Percentiles rank a stretch among this genome's conserved stretches.
phyloP scores from a whole-genome alignment of 148 eudicot genomes.

The Rheum nobile region DNA sequence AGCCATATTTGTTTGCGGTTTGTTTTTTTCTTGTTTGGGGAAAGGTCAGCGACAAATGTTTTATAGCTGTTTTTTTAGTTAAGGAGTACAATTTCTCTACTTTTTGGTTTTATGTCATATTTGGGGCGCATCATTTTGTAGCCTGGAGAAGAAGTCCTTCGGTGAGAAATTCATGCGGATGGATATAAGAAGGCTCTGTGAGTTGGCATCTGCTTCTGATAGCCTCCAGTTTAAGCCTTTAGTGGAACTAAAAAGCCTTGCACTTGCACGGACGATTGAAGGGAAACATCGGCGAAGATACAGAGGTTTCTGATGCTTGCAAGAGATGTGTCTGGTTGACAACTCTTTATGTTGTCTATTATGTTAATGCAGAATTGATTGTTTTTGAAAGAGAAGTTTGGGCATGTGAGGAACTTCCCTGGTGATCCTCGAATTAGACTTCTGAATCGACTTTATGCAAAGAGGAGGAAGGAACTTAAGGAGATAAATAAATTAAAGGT shows the following conservation, averaged over 20 bases:
- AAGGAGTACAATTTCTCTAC: no score
- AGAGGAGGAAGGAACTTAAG: constrained; percentile 73
- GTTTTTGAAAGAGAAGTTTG: constrained; percentile 88
- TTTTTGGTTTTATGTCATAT: no score
- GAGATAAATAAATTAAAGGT: constrained; percentile 71
- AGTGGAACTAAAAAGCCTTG: constrained; percentile 81
- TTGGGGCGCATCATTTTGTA: no score
- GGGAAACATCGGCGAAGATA: constrained; percentile 86
- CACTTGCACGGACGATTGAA: constrained; percentile 82
- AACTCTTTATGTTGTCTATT: constrained; percentile 21
- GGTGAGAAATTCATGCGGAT: constrained; percentile 79
- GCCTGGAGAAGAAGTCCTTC: constrained; percentile 78
- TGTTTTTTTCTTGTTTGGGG: no score
- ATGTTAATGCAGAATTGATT: constrained; percentile 32
- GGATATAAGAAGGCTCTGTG: constrained; percentile 85
- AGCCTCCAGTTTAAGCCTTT: constrained; percentile 80
- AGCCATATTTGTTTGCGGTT: no score
- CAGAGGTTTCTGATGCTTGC: constrained; percentile 84
- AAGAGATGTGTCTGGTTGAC: constrained; percentile 40
- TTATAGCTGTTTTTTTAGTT: no score
- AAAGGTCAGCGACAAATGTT: no score
- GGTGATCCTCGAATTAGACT: constrained; percentile 88
- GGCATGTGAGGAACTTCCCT: constrained; percentile 66
- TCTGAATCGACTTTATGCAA: constrained; percentile 76
- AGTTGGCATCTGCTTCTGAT: constrained; percentile 85